A percentile compares a stretch with the other conserved stretches of the same genome.
Conservation (phyloP, 345 rosid genomes). For the Salix arbutifolia region DNA sequence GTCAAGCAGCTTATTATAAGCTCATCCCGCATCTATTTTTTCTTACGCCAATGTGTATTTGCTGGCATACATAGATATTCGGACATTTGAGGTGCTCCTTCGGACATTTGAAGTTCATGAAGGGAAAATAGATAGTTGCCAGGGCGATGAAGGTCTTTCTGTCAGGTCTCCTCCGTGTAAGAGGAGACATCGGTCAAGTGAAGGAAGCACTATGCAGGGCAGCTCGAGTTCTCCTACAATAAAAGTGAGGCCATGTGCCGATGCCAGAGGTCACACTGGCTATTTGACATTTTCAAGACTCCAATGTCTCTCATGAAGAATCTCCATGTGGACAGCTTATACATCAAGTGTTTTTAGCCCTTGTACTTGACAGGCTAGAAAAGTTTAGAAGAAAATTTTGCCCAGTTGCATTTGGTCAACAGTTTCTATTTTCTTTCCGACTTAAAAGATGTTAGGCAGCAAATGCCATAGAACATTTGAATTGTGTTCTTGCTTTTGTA, state of each 20-base stretch:
- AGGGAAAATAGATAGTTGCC: constrained; percentile 38
- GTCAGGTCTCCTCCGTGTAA: constrained; percentile 51
- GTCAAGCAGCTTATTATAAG: not conserved
- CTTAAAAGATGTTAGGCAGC: too few relatives aligned
- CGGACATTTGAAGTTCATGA: constrained; percentile 79
- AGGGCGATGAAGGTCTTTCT: constrained; percentile 32
- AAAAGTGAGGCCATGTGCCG: constrained; percentile 74
- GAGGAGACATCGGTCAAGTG: constrained; percentile 58
- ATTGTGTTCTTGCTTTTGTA: too few relatives aligned
- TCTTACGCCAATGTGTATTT: not conserved
- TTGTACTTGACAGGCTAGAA: not conserved
- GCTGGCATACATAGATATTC: constrained; percentile 52
- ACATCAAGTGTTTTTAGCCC: not conserved
- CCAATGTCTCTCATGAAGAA: constrained; percentile 41
- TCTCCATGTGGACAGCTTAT: too few relatives aligned
- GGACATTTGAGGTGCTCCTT: constrained; percentile 84
- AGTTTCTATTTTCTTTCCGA: too few relatives aligned
- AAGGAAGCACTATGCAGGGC: constrained; percentile 25
- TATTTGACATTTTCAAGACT: constrained; percentile 90
- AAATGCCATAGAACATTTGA: too few relatives aligned
- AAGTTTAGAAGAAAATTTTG: not conserved
- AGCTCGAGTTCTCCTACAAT: constrained; percentile 29
- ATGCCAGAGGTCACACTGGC: constrained; percentile 92
- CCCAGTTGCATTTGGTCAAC: too few relatives aligned
- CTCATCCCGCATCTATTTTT: not conserved